Evolutionary conservation across 768 basidiomycete species (phyloP), one percentile per base, ranked within the genome.

Genomic region (Asterophora parasitica): DNA sequence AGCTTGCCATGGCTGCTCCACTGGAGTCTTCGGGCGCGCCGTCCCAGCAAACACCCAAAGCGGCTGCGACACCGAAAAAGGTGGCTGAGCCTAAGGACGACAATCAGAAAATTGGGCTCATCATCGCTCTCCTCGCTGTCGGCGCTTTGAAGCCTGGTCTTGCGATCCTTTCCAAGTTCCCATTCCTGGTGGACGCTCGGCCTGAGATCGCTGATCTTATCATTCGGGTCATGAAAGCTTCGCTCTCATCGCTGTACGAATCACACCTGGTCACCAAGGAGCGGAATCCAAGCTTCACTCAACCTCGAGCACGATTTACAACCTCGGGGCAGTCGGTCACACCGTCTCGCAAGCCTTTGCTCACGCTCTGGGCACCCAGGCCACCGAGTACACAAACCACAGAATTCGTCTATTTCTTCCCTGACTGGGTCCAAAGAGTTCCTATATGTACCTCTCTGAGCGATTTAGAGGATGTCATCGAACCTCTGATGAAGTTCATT

Each of bases 391-490:
- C 91, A 16, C 77, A 70, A 45, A 75, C 72, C 3, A 76, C 75
- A n/a, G 81, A 85, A 42, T 95, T 91, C 57, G 78, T 90, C 4
- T 96, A 90, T 73, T 97, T 96, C 75, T 95, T 85, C 63, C 87
- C 91, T 10, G 74, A 82, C 47, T 97, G 93, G 93, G 63, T 68
- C 11, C 78, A 85, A 37, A 74, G 76, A 41, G 69, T 94, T 26
- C 89, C 88, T 4, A 56, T 82, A 26, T 85, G 85, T 60, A 66
- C 70, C 6, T 70, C 71, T 0, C 61, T 81, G 42, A 83, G 84
- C 35, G 92, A 95, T 58, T 63, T 96, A 30, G 69, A 79, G 48
- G 76, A 82, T 57, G 79, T 92, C 36, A 75, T 91, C 20, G 83
- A 92, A 52, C 88, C 91, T 12, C 69, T 93, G 33, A 74, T 96